Evolutionary conservation across 1,284 basidiomycete species (phyloP).

Genomic region (Malassezia pachydermatis): DNA sequence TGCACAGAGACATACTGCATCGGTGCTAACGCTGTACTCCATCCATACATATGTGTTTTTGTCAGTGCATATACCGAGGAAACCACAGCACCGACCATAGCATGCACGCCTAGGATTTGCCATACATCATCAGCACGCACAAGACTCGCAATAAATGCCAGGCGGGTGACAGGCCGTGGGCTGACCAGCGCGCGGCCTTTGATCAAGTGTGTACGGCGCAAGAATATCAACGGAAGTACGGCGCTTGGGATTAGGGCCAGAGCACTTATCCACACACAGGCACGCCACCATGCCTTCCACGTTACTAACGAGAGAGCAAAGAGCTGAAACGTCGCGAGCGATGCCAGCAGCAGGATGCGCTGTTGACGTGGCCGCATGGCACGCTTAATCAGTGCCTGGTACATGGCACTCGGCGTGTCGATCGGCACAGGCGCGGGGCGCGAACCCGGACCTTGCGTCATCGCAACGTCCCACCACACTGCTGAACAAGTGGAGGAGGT

Average conservation of each 20-base stretch:
- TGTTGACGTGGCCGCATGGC: constrained; percentile 29
- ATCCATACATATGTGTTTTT: constrained; percentile 4
- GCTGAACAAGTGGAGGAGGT: no score
- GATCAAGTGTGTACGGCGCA: constrained; percentile 13
- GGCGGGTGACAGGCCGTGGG: background rate
- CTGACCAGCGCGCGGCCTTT: background rate
- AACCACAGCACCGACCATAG: constrained; percentile 13
- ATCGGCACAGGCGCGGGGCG: constrained; percentile 1
- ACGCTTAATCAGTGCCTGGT: constrained; percentile 15
- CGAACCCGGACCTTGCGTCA: no score
- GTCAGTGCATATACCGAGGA: constrained; percentile 14
- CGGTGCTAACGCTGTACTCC: constrained; percentile 9
- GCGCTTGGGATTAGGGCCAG: constrained; percentile 15
- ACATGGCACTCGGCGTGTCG: constrained; percentile 8
- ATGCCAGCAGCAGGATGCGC: constrained; percentile 25
- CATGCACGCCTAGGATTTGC: constrained; percentile 10
- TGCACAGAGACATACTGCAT: constrained; percentile 27
- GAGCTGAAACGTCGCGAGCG: constrained; percentile 19
- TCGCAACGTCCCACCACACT: no score
- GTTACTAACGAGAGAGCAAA: constrained; percentile 11
- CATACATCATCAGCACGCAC: background rate
- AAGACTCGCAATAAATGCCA: background rate
- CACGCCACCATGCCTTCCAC: constrained; percentile 11
- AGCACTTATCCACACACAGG: constrained; percentile 9
- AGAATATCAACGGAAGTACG: constrained; percentile 21